These are phyloP conservation scores for Syncephalis plumigaleata DNA, from an alignment of 371 early-diverging fungal species.

Conservation along the genomic window DNA sequence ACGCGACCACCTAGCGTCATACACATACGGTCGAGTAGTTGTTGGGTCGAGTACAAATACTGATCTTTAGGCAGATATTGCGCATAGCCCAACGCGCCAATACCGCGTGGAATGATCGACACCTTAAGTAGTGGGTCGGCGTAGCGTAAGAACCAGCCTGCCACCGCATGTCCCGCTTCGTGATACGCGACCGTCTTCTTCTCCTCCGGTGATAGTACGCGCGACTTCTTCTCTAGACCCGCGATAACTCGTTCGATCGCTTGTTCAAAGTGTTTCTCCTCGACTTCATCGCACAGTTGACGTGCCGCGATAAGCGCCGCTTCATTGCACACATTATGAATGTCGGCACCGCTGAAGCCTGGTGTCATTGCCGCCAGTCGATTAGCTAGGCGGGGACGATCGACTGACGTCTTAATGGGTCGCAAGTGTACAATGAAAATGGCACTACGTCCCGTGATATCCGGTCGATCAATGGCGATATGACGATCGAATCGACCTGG, in stretches of 20 bases:
- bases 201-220: constrained; percentile 90
- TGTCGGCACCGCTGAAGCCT: constrained; percentile 95
- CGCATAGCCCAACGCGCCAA: constrained; percentile 93
- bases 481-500: constrained; percentile 99
- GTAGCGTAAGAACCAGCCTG: constrained; percentile 93
- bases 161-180: constrained; percentile 98
- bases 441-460: constrained; percentile 84
- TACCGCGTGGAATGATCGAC: constrained; percentile 94
- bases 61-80: constrained; percentile 97
- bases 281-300: constrained; percentile 49
- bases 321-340: constrained; percentile 97
- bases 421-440: constrained; percentile 92
- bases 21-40: constrained; percentile 91
- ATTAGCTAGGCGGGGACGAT: constrained; percentile 53
- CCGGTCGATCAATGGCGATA: constrained; percentile 90
- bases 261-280: constrained; percentile 81
- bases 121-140: constrained; percentile 95
- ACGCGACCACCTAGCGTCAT: constrained; percentile 97
- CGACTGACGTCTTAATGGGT: constrained; percentile 79
- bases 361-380: constrained; percentile 90
- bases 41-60: constrained; percentile 81
- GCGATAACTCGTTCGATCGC: constrained; percentile 98
- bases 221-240: constrained; percentile 92
- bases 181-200: constrained; percentile 98
- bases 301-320: constrained; percentile 98